Percentiles rank a stretch among this genome's conserved stretches.
Conservation (phyloP, 2,329 filamentous ascomycete species). For the Sporothrix inflata region DNA sequence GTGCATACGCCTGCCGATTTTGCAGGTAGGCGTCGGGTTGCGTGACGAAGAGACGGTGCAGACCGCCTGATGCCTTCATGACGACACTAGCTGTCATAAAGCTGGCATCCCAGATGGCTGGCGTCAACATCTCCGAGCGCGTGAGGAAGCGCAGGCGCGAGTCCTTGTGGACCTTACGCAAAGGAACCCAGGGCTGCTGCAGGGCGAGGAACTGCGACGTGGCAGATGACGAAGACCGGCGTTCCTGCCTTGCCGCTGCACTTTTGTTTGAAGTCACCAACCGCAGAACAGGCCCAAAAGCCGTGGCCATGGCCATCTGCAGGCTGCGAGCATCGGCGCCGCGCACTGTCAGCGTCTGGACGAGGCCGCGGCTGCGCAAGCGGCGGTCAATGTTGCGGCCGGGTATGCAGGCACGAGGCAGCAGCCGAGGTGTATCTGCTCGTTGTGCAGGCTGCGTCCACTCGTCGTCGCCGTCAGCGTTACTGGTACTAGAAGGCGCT, state of each 20-base stretch:
- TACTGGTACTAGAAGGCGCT: constrained; percentile 34
- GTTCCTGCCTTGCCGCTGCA: constrained; percentile 29
- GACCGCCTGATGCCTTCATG: constrained; percentile 68
- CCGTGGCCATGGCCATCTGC: constrained; percentile 62
- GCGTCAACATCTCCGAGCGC: constrained; percentile 72
- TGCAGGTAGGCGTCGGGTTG: constrained; percentile 76
- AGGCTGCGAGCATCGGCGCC: constrained; percentile 70
- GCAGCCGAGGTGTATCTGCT: constrained; percentile 59
- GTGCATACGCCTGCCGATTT: constrained; percentile 55
- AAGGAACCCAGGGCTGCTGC: constrained; percentile 70
- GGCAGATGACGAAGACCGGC: constrained; percentile 22
- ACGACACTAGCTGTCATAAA: constrained; percentile 72
- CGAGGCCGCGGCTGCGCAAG: constrained; percentile 73
- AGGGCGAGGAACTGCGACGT: constrained; percentile 59
- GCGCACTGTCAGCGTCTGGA: constrained; percentile 65
- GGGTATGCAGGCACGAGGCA: constrained; percentile 68
- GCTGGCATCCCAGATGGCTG: constrained; percentile 69
- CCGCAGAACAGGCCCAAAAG: constrained; percentile 62
- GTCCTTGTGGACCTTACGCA: constrained; percentile 76
- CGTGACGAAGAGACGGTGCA: constrained; percentile 73
- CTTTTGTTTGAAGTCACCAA: constrained; percentile 45
- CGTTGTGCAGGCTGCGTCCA: constrained; percentile 54
- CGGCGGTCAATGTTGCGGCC: constrained; percentile 67
- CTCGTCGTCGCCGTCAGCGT: constrained; percentile 45
- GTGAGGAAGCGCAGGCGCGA: constrained; percentile 71